Percentiles rank a stretch among this genome's conserved stretches.
Conservation (phyloP, 2,329 filamentous ascomycete species). For the Grosmannia serpens region DNA sequence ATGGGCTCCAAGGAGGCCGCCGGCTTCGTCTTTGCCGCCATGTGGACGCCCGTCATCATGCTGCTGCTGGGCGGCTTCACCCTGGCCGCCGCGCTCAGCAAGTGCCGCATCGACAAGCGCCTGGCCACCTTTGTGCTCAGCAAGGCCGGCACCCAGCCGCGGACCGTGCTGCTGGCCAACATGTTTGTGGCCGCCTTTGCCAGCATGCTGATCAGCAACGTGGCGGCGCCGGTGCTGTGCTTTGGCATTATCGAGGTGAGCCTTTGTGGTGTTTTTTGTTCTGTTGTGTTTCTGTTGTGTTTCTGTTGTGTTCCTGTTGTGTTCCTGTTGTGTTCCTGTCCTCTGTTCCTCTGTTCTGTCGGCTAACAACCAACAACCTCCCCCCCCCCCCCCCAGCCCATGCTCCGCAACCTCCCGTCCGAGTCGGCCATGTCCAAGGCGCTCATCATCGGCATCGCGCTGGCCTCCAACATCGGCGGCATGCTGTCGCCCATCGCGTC, state of each 20-base stretch:
- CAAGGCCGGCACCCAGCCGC: constrained; percentile 85
- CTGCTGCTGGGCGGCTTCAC: constrained; percentile 91
- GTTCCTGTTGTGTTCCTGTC: background rate
- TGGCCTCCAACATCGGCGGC: constrained; percentile 90
- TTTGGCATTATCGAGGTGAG: constrained; percentile 90
- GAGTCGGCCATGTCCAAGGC: constrained; percentile 93
- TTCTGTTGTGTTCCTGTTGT: no score
- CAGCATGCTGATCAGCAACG: constrained; percentile 98
- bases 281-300: no score
- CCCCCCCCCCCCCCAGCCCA: constrained; percentile 56
- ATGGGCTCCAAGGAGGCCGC: constrained; percentile 74
- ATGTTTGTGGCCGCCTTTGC: constrained; percentile 98
- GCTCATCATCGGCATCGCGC: constrained; percentile 85
- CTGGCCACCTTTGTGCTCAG: constrained; percentile 93
- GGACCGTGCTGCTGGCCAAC: constrained; percentile 85
- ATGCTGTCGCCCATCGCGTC: constrained; percentile 95
- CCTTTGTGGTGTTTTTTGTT: background rate
- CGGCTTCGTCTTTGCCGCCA: constrained; percentile 76
- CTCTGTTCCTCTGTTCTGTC: background rate
- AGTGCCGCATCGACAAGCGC: constrained; percentile 95
- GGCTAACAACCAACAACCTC: background rate
- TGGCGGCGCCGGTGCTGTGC: constrained; percentile 90
- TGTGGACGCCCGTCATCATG: constrained; percentile 99
- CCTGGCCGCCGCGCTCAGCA: constrained; percentile 85
- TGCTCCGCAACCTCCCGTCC: constrained; percentile 81